A percentile compares a stretch with the other conserved stretches of the same genome.
These are phyloP conservation scores for Sporisorium exsertum DNA, from an alignment of 1,284 basidiomycete species.

Conservation along the genomic window DNA sequence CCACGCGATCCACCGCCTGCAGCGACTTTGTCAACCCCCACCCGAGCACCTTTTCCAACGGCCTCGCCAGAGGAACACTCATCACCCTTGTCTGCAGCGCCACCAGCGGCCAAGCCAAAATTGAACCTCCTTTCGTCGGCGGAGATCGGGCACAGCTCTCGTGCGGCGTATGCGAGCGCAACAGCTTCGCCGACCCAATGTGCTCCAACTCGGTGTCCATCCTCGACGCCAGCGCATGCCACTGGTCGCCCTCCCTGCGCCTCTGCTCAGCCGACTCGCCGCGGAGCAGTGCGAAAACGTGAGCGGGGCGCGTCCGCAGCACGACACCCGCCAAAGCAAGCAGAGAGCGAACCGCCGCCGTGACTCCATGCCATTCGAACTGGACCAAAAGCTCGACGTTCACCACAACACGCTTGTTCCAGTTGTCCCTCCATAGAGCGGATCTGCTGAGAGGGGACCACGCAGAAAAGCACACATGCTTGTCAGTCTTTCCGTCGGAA, in stretches of 20 bases:
- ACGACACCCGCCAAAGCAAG: slow-evolving; percentile 10
- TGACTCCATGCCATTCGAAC: slow-evolving; percentile 24
- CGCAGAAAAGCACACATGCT: slow-evolving; percentile 9
- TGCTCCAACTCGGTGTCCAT: slow-evolving; percentile 44
- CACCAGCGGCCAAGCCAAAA: slow-evolving; percentile 9
- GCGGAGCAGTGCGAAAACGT: slow-evolving; percentile 6
- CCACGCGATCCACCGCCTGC: slow-evolving; percentile 11
- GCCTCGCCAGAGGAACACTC: slow-evolving; percentile 12
- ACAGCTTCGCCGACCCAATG: slow-evolving; percentile 27
- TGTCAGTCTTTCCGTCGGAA: slow-evolving; percentile 18
- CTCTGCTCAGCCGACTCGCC: background rate
- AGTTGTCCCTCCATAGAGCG: slow-evolving; percentile 36
- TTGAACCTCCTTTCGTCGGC: slow-evolving; percentile 6
- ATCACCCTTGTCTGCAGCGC: slow-evolving; percentile 6
- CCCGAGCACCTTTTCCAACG: slow-evolving; percentile 7
- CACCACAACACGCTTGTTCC: slow-evolving; percentile 27
- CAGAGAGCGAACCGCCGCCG: slow-evolving; percentile 7
- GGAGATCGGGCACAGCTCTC: slow-evolving; percentile 25
- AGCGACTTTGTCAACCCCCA: slow-evolving; percentile 13
- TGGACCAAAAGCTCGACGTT: slow-evolving; percentile 27
- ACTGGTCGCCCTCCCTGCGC: background rate
- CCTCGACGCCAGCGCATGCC: slow-evolving; percentile 28
- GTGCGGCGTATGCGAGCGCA: slow-evolving; percentile 31
- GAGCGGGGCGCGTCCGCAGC: slow-evolving; percentile 12
- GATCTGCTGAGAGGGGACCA: slow-evolving; percentile 20